phyloP scores from a whole-genome alignment of 2,329 filamentous ascomycete genomes.

The Verticillium dahliae region DNA sequence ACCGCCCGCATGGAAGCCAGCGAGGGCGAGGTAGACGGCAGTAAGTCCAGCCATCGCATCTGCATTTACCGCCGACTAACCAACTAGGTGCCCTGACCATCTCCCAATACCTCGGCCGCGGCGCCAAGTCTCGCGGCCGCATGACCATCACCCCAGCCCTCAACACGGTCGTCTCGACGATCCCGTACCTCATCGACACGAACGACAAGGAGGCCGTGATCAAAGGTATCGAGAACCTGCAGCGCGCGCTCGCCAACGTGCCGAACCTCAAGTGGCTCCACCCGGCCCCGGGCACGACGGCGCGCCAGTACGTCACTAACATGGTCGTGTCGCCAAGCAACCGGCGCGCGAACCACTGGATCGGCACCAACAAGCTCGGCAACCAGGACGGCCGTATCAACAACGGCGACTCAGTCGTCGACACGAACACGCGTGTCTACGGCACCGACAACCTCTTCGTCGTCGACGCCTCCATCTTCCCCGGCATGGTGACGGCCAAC shows the following conservation, averaged over 20 bases:
- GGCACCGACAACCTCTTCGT: constrained; percentile 64
- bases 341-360: constrained; percentile 45
- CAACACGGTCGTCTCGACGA: constrained; percentile 49
- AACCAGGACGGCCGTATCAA: constrained; percentile 43
- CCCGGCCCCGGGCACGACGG: constrained; percentile 43
- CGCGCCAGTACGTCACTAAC: constrained; percentile 49
- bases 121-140: constrained; percentile 53
- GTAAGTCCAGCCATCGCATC: constrained; percentile 15
- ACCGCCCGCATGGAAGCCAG: constrained; percentile 57
- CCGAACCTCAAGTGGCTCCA: constrained; percentile 49
- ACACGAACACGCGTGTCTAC: constrained; percentile 56
- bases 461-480: constrained; percentile 63
- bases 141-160: constrained; percentile 54
- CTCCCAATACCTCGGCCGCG: constrained; percentile 58
- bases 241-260: constrained; percentile 45
- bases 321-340: constrained; percentile 32
- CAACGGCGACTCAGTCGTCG: constrained; percentile 54
- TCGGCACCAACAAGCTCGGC: constrained; percentile 53
- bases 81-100: constrained; percentile 41
- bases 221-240: constrained; percentile 54
- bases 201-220: constrained; percentile 59
- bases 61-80: constrained; percentile 3
- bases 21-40: constrained; percentile 25
- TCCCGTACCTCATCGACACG: constrained; percentile 53
- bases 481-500: constrained; percentile 63